Evolutionary conservation across 768 basidiomycete species (phyloP).

Genomic region (Pisolithus microcarpus): DNA sequence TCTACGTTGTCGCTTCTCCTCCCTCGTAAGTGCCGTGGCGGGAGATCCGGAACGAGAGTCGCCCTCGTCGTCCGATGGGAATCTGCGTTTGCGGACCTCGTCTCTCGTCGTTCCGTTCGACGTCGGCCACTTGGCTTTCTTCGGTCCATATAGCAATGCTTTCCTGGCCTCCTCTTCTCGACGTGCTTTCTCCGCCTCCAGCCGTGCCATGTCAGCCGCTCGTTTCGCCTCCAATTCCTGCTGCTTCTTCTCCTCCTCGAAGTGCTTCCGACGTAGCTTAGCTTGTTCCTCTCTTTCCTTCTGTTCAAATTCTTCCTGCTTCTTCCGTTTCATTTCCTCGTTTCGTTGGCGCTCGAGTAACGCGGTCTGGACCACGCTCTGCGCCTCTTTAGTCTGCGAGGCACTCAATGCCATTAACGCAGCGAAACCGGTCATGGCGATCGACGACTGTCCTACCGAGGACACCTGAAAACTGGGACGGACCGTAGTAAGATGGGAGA

Average conservation of each 20-base stretch:
- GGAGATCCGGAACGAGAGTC: slow-evolving; percentile 28
- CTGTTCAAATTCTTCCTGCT: slow-evolving; percentile 55
- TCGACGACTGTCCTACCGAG: neutral
- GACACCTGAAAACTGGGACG: neutral
- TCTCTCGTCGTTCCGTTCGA: slow-evolving; percentile 29
- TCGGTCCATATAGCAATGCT: slow-evolving; percentile 57
- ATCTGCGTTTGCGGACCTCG: slow-evolving; percentile 30
- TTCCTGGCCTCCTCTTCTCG: slow-evolving; percentile 61
- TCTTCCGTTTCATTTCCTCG: slow-evolving; percentile 50
- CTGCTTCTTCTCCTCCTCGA: slow-evolving; percentile 61
- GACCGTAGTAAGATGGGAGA: too few species aligned
- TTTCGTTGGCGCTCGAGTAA: slow-evolving; percentile 54
- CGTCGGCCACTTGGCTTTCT: slow-evolving; percentile 48
- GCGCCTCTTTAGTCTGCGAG: slow-evolving; percentile 53
- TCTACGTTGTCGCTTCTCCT: slow-evolving; percentile 69
- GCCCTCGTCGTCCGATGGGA: slow-evolving; percentile 35
- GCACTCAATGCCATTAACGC: slow-evolving; percentile 64
- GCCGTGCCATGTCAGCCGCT: slow-evolving; percentile 40
- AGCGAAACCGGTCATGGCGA: slow-evolving; percentile 37
- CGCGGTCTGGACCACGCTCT: slow-evolving; percentile 46
- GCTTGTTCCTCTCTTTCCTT: slow-evolving; percentile 54
- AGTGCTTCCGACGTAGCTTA: slow-evolving; percentile 49
- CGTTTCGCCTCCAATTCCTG: slow-evolving; percentile 43
- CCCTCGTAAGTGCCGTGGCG: slow-evolving; percentile 52
- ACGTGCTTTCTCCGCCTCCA: slow-evolving; percentile 41